phyloP scores from a whole-genome alignment of 768 basidiomycete species.

The Lyophyllum shimeji region DNA sequence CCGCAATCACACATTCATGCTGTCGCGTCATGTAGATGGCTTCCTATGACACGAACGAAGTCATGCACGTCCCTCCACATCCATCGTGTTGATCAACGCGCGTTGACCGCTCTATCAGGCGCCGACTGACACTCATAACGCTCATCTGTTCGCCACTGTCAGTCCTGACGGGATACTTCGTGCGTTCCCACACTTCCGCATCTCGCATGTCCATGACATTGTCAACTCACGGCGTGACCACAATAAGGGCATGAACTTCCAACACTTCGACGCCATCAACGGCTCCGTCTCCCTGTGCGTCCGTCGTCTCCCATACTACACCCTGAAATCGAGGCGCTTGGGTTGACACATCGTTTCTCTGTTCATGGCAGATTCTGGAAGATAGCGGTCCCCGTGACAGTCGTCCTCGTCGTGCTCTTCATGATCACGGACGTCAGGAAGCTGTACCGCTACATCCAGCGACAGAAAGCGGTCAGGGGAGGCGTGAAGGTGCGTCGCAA shows the following conservation, averaged over 20 bases:
- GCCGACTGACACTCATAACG: conserved; percentile 63
- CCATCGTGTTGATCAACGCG: neutral
- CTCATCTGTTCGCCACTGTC: conserved; percentile 74
- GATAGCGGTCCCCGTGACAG: conserved; percentile 61
- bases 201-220: neutral
- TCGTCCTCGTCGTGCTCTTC: conserved; percentile 51
- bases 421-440: conserved; percentile 48
- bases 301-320: neutral
- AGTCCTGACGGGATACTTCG: conserved; percentile 68
- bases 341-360: neutral
- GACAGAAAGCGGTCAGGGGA: conserved; percentile 32
- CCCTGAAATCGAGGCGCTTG: too few species aligned
- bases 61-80: conserved; percentile 46
- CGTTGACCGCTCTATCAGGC: conserved; percentile 35
- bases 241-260: conserved; percentile 66
- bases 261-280: conserved; percentile 47
- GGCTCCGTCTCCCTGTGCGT: conserved; percentile 48
- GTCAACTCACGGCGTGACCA: neutral
- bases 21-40: conserved; percentile 43
- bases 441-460: conserved; percentile 45
- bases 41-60: conserved; percentile 71
- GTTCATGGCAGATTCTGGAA: conserved; percentile 57
- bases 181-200: conserved; percentile 19
- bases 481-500: neutral
- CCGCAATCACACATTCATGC: neutral